Conservation (phyloP, 1,139 yeast genomes). For the Wickerhamomyces sp. region DNA sequence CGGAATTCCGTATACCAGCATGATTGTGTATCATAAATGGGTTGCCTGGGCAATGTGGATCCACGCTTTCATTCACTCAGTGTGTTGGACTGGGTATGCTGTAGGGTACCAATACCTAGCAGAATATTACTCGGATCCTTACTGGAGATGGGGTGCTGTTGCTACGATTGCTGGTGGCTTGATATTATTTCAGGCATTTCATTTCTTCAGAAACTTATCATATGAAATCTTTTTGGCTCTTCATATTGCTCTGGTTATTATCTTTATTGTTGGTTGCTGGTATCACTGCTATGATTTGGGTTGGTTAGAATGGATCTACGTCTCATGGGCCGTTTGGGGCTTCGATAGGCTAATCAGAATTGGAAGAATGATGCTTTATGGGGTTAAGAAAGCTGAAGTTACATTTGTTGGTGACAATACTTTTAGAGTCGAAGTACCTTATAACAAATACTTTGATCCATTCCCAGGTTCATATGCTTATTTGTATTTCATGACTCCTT, state of each 20-base stretch:
- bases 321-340: slow-evolving; percentile 60
- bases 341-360: slow-evolving; percentile 54
- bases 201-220: slow-evolving; percentile 46
- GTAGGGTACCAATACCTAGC: slow-evolving; percentile 13
- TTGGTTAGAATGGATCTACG: slow-evolving; percentile 43
- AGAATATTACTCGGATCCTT: slow-evolving; percentile 2
- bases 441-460: slow-evolving; percentile 39
- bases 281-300: slow-evolving; percentile 46
- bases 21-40: slow-evolving; percentile 63
- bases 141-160: slow-evolving; percentile 42
- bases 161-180: slow-evolving; percentile 32
- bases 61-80: slow-evolving; percentile 42
- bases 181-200: slow-evolving; percentile 44
- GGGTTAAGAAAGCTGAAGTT: slow-evolving; percentile 41
- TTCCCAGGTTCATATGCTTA: slow-evolving; percentile 62
- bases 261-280: slow-evolving; percentile 60
- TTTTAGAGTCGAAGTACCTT: slow-evolving; percentile 24
- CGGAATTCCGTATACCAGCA: slow-evolving; percentile 58
- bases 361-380: slow-evolving; percentile 44
- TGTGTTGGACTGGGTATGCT: slow-evolving; percentile 36
- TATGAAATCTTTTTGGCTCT: slow-evolving; percentile 61
- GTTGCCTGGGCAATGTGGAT: slow-evolving; percentile 41
- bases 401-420: slow-evolving; percentile 44
- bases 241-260: slow-evolving; percentile 56
- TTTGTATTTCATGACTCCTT: slow-evolving; percentile 42